Evolutionary conservation across 345 rosid species (phyloP), one percentile per base, ranked within the genome.

Genomic region (Xanthoceras sorbifolium): DNA sequence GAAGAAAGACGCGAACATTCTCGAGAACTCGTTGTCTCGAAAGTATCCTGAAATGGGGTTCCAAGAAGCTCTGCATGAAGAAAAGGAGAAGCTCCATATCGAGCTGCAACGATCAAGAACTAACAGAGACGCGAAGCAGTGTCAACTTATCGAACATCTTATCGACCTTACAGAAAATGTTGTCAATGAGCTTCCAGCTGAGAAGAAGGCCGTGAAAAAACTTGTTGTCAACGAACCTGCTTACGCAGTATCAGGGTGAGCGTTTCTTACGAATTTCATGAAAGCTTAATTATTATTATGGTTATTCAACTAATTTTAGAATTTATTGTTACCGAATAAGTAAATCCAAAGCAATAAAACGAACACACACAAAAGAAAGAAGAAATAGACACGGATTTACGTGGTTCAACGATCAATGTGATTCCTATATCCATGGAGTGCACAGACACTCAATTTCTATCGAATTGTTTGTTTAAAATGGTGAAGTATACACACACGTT

Each of bases 131-230:
- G 28, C 64, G n/a, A 55, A 77, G 64, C 86, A 86, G 44, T 83
- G 85, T 23, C 83, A 72, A n/a, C 66, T 86, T 55, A 86, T 86
- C n/a, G 82, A 83, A 70, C 89, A 79, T 79, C 74, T 80, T 9
- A 66, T 80, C 26, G 69, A 76, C 48, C 67, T 80, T 0, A 80
- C 79, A 22, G 76, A 80, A 44, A 75, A 75, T 67, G 78, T 67
- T 52, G 80, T 81, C 4, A 76, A 73, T 46, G 75, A 61, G 9
- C n/a, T 66, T 11, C 79, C 83, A 0, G 77, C n/a, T n/a, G n/a
- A 65, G 32, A 85, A 69, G 82, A 80, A 64, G 54, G 81, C 10
- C 3, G 4, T 75, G 4, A n/a, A 59, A 14, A 86, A 84, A 67
- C 78, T 83, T 63, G 54, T 84, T 59, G 82, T 59, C 42, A 80